phyloP scores from a whole-genome alignment of 441 rosid genomes.

The Adansonia gregorii region DNA sequence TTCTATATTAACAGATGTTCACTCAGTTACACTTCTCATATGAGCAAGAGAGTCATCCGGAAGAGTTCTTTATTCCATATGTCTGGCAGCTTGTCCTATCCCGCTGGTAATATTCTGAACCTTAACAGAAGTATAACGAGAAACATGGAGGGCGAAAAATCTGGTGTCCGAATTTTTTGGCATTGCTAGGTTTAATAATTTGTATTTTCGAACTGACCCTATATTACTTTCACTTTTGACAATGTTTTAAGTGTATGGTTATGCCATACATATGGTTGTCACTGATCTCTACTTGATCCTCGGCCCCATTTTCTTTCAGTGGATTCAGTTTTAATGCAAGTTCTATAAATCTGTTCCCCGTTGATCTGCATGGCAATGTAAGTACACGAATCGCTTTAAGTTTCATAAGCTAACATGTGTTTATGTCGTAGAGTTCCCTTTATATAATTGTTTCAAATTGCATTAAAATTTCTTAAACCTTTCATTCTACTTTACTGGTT shows the following conservation, averaged over 20 bases:
- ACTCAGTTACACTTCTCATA: conserved; percentile 96
- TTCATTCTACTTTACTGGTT: background rate
- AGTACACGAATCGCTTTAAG: conserved; percentile 37
- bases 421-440: background rate
- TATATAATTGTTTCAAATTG: background rate
- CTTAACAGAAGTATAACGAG: background rate
- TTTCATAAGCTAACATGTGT: background rate
- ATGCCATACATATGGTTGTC: background rate
- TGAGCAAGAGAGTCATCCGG: conserved; percentile 98
- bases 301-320: conserved; percentile 39
- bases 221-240: background rate
- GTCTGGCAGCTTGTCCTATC: conserved; percentile 86
- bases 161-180: background rate
- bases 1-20: conserved; percentile 66
- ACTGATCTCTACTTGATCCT: conserved; percentile 28
- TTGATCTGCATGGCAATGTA: conserved; percentile 57
- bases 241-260: background rate
- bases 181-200: background rate
- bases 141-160: background rate
- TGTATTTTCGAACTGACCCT: background rate
- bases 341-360: conserved; percentile 67
- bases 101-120: conserved; percentile 50
- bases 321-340: conserved; percentile 62
- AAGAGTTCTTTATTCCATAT: conserved; percentile 96
- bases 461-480: background rate